phyloP scores from a whole-genome alignment of 225 moss, liverwort and hornwort species.

The Pseudoscleropodium purum region DNA sequence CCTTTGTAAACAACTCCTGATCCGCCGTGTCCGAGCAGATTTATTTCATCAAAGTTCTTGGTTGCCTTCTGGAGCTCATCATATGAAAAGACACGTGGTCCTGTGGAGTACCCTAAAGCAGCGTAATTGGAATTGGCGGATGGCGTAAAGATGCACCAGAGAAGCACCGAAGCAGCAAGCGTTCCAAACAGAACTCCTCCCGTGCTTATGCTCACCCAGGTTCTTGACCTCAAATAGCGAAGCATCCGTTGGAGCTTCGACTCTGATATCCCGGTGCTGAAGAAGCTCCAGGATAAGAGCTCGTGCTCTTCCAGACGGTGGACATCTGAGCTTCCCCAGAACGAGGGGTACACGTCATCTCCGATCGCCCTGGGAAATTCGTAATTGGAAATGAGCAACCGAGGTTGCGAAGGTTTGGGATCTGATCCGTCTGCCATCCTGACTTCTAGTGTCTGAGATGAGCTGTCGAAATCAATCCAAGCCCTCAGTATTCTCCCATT shows the following conservation, averaged over 20 bases:
- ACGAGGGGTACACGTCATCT: background rate
- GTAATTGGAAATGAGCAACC: background rate
- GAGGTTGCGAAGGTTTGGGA: background rate
- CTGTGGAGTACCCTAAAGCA: background rate
- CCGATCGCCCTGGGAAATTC: background rate
- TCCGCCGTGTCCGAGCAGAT: background rate
- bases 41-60: background rate
- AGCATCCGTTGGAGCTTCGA: background rate
- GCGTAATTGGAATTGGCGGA: background rate
- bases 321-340: background rate
- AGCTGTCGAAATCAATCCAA: background rate
- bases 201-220: background rate
- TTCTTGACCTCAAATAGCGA: background rate
- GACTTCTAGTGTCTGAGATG: background rate
- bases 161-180: background rate
- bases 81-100: background rate
- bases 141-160: background rate
- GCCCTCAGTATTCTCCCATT: background rate
- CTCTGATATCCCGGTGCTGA: background rate
- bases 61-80: background rate
- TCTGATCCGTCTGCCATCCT: background rate
- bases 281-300: background rate
- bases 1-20: background rate
- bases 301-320: background rate
- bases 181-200: background rate